phyloP scores from a whole-genome alignment of 164 flowering plant genomes.

The Vitis amurensis region DNA sequence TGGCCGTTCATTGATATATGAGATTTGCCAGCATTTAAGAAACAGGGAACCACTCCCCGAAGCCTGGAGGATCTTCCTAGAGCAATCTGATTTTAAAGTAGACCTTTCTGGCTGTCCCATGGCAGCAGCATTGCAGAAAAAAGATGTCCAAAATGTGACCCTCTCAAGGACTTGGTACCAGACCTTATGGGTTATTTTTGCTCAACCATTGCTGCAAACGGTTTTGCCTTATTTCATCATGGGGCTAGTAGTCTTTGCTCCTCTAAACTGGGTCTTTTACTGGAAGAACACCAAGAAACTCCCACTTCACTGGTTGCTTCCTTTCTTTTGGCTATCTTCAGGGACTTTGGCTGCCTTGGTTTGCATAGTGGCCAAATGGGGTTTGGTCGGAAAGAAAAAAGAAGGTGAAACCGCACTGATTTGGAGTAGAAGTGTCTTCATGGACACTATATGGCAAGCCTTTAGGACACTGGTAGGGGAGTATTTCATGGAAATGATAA shows the following conservation, averaged over 20 bases:
- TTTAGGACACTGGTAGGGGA: conserved; percentile 61
- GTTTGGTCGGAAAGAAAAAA: conserved; percentile 57
- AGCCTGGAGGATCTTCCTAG: conserved; percentile 65
- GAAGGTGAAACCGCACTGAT: conserved; percentile 49
- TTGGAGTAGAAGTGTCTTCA: conserved; percentile 56
- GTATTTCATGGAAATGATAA: conserved; percentile 69
- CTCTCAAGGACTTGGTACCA: conserved; percentile 53
- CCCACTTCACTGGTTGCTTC: conserved; percentile 50
- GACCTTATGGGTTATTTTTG: conserved; percentile 45
- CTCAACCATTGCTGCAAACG: conserved; percentile 65
- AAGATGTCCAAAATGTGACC: conserved; percentile 31
- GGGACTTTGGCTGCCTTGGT: conserved; percentile 45
- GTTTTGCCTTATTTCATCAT: conserved; percentile 57
- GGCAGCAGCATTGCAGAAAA: conserved; percentile 39
- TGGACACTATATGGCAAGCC: conserved; percentile 84
- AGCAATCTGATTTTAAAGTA: conserved; percentile 67
- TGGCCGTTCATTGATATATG: conserved; percentile 74
- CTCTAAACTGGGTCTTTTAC: conserved; percentile 39
- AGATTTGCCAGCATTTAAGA: conserved; percentile 72
- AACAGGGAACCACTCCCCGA: conserved; percentile 60
- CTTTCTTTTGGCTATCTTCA: conserved; percentile 56
- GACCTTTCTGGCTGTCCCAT: conserved; percentile 79
- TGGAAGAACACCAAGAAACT: conserved; percentile 28
- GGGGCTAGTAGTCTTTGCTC: conserved; percentile 45
- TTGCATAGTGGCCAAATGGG: conserved; percentile 59